These are phyloP conservation scores for Dysphania ambrosioides DNA, from an alignment of 148 eudicot species.

Conservation along the genomic window DNA sequence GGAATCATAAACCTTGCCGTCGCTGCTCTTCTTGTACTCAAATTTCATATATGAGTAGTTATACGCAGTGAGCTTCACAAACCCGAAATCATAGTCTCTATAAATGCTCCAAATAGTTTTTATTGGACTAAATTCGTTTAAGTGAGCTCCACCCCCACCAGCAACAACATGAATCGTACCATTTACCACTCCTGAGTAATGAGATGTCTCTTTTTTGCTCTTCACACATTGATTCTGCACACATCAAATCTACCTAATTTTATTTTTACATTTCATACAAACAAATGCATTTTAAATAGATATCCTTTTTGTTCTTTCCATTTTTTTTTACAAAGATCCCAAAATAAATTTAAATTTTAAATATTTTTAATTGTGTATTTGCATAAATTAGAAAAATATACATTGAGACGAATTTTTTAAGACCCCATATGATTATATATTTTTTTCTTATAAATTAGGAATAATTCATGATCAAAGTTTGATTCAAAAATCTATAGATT, in stretches of 20 bases:
- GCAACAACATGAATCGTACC: constrained; percentile 64
- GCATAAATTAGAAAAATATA: no score
- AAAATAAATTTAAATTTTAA: no score
- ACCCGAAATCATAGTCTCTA: constrained; percentile 63
- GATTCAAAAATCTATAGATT: no score
- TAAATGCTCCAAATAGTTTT: constrained; percentile 53
- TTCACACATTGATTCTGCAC: neutral
- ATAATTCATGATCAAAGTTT: no score
- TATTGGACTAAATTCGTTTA: constrained; percentile 15
- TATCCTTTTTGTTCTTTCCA: no score
- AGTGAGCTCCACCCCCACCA: neutral
- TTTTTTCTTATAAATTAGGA: no score
- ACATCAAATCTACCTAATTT: neutral
- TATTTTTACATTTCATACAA: no score
- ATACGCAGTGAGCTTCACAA: constrained; percentile 73
- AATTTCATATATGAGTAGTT: constrained; percentile 38
- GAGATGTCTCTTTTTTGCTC: neutral
- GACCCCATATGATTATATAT: no score
- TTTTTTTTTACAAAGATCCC: no score
- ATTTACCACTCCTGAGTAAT: neutral
- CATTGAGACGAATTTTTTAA: no score
- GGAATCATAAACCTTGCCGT: constrained; percentile 40
- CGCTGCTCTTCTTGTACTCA: constrained; percentile 36
- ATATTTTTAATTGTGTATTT: no score
- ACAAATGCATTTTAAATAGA: no score